phyloP scores from a whole-genome alignment of 2,329 filamentous ascomycete species.

The Alternaria consortialis region DNA sequence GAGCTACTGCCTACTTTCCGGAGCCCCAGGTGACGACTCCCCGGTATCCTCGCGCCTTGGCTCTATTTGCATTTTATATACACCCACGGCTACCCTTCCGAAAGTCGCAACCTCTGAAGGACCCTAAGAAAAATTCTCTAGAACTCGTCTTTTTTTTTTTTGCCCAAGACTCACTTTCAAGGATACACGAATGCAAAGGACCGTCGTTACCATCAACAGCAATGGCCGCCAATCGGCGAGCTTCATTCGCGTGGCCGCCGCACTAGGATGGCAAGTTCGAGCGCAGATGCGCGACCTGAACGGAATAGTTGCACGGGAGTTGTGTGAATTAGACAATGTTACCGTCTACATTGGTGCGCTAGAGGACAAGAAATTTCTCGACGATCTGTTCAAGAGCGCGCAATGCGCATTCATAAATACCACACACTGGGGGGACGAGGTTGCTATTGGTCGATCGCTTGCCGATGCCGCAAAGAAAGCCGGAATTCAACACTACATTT shows the following conservation, averaged over 20 bases:
- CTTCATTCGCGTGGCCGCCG: conserved; percentile 90
- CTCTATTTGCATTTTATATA: conserved; percentile 37
- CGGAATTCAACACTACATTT: conserved; percentile 89
- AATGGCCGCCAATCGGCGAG: conserved; percentile 95
- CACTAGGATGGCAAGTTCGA: conserved; percentile 91
- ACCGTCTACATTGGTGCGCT: conserved; percentile 72
- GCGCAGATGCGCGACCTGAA: conserved; percentile 89
- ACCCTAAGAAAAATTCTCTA: background rate
- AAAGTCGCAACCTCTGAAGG: conserved; percentile 7
- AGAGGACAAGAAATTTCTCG: conserved; percentile 78
- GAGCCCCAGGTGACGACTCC: conserved; percentile 14
- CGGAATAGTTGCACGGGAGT: conserved; percentile 87
- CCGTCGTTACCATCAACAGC: conserved; percentile 93
- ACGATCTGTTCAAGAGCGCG: conserved; percentile 80
- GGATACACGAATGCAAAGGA: conserved; percentile 57
- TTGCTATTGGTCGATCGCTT: conserved; percentile 85
- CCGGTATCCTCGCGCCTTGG: conserved; percentile 27
- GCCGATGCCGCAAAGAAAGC: conserved; percentile 88
- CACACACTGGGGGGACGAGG: conserved; percentile 94
- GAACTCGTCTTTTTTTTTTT: conserved; percentile 1
- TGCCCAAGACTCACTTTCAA: conserved; percentile 6
- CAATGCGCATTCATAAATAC: conserved; percentile 98
- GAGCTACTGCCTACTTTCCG: conserved; percentile 19
- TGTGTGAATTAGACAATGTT: conserved; percentile 82
- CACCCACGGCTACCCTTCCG: conserved; percentile 18